Base-by-base conservation (phyloP, 1,284 basidiomycete genomes). In the Leccinum holopus region DNA sequence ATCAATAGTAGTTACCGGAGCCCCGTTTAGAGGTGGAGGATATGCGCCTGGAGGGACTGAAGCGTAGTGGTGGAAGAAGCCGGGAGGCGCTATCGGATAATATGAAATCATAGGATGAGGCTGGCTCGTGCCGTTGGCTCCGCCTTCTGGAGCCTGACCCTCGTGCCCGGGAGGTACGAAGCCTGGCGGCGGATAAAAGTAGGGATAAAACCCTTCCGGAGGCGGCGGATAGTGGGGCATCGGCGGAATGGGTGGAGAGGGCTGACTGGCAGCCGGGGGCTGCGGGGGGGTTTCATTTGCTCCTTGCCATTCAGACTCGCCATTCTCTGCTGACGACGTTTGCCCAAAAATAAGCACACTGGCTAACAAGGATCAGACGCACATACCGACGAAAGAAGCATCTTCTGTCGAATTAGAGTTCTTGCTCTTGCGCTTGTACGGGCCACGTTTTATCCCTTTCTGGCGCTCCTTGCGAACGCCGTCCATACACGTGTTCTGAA, bases 391-490 rank as follows among this genome's bases (percentile, higher is more conserved):
- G 63, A 66, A 68, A 51, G 68, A 61, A 11, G 63, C 64, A 57
- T 61, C 73, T 1, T 44, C 41, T 11, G 65, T 25, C n/a, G 16
- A 70, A 35, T 67, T 69, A 6, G 69, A 21, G 14, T 70, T 65
- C 69, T 88, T 87, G 68, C 80, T 82, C 77, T 91, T 91, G 66
- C 88, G 86, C 68, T 92, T 91, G 78, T 94, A 94, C 0, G 92
- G 92, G 0, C 92, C 92, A 37, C 92, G 86, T 75, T 94, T 94
- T 75, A 94, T 83, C 44, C 92, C 92, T 67, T 91, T 92, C 77
- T 92, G 92, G 64, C 92, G 80, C 73, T 92, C 92, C 73, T 94
- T 94, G 63, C 92, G 82, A 59, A 86, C 81, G 4, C 90, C 90
- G 68, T 94, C 91, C 21, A 86, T 73, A 71, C 92, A 94, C 0